Base-by-base conservation (phyloP, 23 red algal species). In the Gracilaria vermiculophylla region DNA sequence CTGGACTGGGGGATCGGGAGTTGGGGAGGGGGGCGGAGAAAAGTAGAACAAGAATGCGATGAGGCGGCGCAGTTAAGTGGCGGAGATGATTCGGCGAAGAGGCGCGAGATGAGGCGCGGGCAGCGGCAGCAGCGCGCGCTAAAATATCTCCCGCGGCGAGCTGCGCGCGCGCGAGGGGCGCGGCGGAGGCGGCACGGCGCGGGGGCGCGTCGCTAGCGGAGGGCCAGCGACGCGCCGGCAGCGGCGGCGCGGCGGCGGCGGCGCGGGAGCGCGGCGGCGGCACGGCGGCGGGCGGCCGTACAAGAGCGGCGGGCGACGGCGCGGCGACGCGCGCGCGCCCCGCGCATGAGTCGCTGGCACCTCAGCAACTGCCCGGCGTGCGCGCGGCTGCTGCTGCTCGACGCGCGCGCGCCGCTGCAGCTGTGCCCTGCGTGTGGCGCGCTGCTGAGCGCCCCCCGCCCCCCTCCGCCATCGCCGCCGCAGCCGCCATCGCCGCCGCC, bases 361-460 rank as follows among this genome's bases (percentile, higher is more conserved):
- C 41, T 74, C 9, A 52, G 40, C 62, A 50, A 67, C 45, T 86
- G 81, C 61, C 81, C 81, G 29, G 27, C 64, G 41, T 86, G 81
- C 60, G 47, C 53, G 35, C 81, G 81, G 43, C 62, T 86, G 29
- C 50, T 86, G 39, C 48, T 70, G 39, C 81, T 65, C 7, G 1
- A 37, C 45, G 51, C 42, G 12, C 15, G 62, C 24, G 81, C 81
- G 3, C 15, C 62, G 53, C 62, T 86, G 35, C 61, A 69, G 49
- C 62, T 21, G 33, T 86, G 81, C 64, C 81, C 81, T 13, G 23
- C 37, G 3, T 86, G 81, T 64, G 36, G 40, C 37, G 36, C 37
- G 67, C 42, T 73, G 24, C 67, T 73, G 9, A 19, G 42, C 67
- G 39, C 20, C 28, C 20, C 28, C 24, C n/a, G 8, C 20, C 2